Evolutionary conservation across 169 alveolate genomes (phyloP).

Genomic region (Neospora caninum): DNA sequence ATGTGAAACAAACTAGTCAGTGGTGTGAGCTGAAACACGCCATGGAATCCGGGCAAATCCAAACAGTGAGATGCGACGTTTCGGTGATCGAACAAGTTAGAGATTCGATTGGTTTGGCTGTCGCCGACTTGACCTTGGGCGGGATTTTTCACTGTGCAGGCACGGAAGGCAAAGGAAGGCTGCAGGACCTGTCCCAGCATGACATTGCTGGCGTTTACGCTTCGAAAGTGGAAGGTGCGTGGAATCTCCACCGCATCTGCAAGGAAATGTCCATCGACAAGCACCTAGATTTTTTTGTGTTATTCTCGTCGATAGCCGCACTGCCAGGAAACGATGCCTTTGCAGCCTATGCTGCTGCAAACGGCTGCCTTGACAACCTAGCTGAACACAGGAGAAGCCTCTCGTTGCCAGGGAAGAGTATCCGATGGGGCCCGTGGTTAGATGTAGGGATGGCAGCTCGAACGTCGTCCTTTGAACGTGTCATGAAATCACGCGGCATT

Average conservation of each 20-base stretch:
- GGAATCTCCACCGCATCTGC: constrained; percentile 71
- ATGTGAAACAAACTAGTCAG: background rate
- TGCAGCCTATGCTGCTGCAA: constrained; percentile 77
- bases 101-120: background rate
- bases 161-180: constrained; percentile 59
- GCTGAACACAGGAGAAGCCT: constrained; percentile 69
- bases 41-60: background rate
- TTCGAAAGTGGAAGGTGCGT: constrained; percentile 76
- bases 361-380: constrained; percentile 70
- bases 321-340: constrained; percentile 75
- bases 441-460: constrained; percentile 66
- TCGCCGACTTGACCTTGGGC: constrained; percentile 31
- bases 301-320: constrained; percentile 74
- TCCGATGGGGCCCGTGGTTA: constrained; percentile 82
- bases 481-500: constrained; percentile 56
- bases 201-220: constrained; percentile 63
- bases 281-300: constrained; percentile 63
- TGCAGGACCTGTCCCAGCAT: constrained; percentile 44
- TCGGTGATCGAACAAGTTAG: background rate
- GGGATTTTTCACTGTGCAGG: constrained; percentile 79
- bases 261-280: constrained; percentile 35
- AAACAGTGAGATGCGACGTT: constrained; percentile 48
- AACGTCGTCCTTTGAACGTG: constrained; percentile 21
- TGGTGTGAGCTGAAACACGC: constrained; percentile 51
- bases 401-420: constrained; percentile 68